Percentiles rank a stretch among this genome's conserved stretches.
Evolutionary conservation across 1,139 yeast species (phyloP).

Genomic region (Protomyces macrosporus): DNA sequence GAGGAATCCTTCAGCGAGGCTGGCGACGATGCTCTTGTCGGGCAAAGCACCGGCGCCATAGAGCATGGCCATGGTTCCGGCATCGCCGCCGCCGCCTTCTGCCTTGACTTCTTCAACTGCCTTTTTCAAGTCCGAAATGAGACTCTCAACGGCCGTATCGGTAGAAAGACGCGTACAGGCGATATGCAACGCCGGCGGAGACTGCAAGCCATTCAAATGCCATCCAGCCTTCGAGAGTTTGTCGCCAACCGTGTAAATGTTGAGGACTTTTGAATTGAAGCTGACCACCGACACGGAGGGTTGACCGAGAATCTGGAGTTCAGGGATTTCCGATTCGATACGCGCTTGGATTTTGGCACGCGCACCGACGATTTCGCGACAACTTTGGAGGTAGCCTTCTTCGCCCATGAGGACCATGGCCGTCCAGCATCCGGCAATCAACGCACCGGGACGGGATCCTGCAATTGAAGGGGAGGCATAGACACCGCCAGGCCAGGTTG

Average conservation of each 20-base stretch:
- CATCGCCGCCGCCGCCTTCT: conserved; percentile 25
- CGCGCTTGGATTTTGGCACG: conserved; percentile 48
- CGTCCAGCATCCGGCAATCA: conserved; percentile 97
- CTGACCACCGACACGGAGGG: conserved; percentile 79
- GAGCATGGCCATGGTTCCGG: conserved; percentile 17
- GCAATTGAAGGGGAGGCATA: conserved; percentile 96
- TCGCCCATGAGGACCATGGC: conserved; percentile 75
- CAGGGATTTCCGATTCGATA: conserved; percentile 43
- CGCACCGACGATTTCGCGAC: conserved; percentile 61
- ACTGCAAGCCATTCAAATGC: conserved; percentile 83
- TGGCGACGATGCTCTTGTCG: conserved; percentile 22
- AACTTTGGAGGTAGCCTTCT: conserved; percentile 65
- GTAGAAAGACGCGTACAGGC: conserved; percentile 71
- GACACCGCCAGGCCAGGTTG: conserved; percentile 91
- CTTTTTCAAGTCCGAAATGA: conserved; percentile 52
- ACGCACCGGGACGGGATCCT: conserved; percentile 95
- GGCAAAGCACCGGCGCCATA: conserved; percentile 25
- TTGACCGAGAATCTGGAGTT: conserved; percentile 69
- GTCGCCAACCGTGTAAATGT: conserved; percentile 75
- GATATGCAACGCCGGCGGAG: conserved; percentile 84
- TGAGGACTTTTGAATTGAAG: conserved; percentile 55
- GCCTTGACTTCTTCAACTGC: conserved; percentile 45
- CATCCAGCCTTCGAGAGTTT: conserved; percentile 62
- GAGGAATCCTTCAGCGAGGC: conserved; percentile 23
- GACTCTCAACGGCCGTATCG: conserved; percentile 55